A percentile compares a stretch with the other conserved stretches of the same genome.
Conservation (phyloP, 345 rosid genomes). For the Psidium friedrichsthalianum region DNA sequence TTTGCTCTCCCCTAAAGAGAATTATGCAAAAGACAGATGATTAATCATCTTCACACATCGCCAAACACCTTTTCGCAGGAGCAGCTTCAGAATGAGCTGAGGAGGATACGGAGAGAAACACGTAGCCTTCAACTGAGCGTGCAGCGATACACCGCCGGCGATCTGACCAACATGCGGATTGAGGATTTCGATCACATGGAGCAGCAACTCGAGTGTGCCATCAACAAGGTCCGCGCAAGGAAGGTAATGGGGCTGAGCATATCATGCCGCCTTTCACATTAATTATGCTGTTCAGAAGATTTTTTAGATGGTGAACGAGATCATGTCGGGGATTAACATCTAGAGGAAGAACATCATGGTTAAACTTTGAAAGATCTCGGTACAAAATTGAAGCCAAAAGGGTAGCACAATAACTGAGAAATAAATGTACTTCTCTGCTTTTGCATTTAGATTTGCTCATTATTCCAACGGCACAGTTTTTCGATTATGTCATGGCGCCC, state of each 20-base stretch:
- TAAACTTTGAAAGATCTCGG: background rate
- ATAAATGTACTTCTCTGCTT: background rate
- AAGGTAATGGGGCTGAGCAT: constrained; percentile 7
- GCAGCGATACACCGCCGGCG: constrained; percentile 15
- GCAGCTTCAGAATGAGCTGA: constrained; percentile 8
- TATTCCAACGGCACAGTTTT: background rate
- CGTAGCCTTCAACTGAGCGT: constrained; percentile 19
- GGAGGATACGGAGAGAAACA: constrained; percentile 15
- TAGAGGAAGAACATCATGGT: no score
- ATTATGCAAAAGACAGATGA: background rate
- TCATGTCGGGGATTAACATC: background rate
- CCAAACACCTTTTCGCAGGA: constrained; percentile 1
- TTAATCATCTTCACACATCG: background rate
- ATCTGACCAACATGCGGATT: constrained; percentile 8
- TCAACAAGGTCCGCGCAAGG: constrained; percentile 23
- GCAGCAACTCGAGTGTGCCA: constrained; percentile 14
- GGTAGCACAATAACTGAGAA: background rate
- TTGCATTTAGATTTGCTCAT: background rate
- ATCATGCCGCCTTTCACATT: background rate
- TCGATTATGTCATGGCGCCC: background rate
- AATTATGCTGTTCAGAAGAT: background rate
- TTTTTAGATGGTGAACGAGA: background rate
- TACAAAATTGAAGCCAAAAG: background rate
- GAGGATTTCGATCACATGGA: constrained; percentile 16
- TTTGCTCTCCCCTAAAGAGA: background rate